These are phyloP conservation scores for Cytospora paraplurivora DNA, from an alignment of 2,329 filamentous ascomycete species.

Conservation along the genomic window DNA sequence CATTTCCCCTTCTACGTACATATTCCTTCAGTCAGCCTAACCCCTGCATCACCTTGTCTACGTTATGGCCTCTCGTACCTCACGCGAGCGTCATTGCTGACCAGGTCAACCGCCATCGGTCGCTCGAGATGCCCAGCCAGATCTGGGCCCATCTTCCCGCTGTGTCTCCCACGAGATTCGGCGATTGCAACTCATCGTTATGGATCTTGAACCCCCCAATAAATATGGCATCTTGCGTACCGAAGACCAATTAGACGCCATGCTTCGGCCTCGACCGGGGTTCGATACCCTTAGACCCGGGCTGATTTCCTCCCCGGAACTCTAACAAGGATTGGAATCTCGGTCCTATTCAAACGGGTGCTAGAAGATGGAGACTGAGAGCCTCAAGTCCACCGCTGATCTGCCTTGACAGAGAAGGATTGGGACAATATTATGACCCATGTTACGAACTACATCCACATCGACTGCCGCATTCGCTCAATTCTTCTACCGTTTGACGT, in stretches of 20 bases:
- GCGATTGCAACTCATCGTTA: neutral
- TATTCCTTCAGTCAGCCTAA: neutral
- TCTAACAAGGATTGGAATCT: neutral
- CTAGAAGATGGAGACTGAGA: neutral
- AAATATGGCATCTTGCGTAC: neutral
- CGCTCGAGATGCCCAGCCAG: conserved; percentile 5
- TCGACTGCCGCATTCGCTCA: conserved; percentile 13
- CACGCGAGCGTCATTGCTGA: conserved; percentile 8
- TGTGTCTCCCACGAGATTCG: neutral
- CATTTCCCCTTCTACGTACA: neutral
- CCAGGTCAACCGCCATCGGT: neutral
- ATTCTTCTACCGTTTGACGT: neutral
- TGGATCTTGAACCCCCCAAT: neutral
- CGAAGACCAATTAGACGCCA: neutral
- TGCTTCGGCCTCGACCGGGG: neutral
- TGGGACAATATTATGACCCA: conserved; percentile 10
- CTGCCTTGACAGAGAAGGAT: conserved; percentile 13
- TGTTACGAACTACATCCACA: conserved; percentile 15
- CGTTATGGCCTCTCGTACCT: neutral
- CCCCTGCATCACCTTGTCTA: conserved; percentile 10
- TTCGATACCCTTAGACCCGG: neutral
- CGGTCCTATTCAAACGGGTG: neutral
- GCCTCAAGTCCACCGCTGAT: conserved; percentile 8
- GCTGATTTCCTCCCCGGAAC: neutral
- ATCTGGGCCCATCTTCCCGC: neutral